Conservation (phyloP, 2,329 filamentous ascomycete species). For the Pestalotiopsis sp. region DNA sequence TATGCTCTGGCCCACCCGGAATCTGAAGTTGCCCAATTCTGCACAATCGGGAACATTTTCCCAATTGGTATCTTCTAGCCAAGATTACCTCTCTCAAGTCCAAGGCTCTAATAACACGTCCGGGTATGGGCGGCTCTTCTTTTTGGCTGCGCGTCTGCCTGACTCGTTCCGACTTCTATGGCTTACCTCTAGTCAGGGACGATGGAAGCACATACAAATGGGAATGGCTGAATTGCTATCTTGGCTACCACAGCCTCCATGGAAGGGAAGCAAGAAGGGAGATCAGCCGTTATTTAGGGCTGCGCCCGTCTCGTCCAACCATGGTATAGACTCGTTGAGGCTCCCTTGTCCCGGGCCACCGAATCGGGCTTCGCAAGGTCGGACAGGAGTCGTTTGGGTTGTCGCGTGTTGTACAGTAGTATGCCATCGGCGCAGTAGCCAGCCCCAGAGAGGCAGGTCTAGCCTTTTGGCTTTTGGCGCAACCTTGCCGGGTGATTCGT, state of each 20-base stretch:
- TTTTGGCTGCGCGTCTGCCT: no score
- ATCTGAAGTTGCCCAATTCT: background rate
- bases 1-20: background rate
- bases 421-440: background rate
- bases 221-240: background rate
- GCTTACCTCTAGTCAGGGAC: background rate
- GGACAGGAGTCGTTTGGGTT: background rate
- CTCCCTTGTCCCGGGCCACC: background rate
- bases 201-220: background rate
- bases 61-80: background rate
- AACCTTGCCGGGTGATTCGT: background rate
- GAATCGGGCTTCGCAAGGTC: background rate
- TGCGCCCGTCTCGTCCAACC: background rate
- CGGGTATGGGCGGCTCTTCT: background rate
- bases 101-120: no score
- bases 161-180: no score
- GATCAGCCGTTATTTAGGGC: background rate
- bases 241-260: background rate
- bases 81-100: background rate
- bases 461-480: background rate
- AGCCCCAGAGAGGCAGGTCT: constrained; percentile 5
- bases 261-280: background rate
- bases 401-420: background rate
- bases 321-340: background rate
- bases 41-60: background rate